Evolutionary conservation across 139 green algal genomes (phyloP), one percentile per base, ranked within the genome.

Genomic region (Picochlorum sp.): DNA sequence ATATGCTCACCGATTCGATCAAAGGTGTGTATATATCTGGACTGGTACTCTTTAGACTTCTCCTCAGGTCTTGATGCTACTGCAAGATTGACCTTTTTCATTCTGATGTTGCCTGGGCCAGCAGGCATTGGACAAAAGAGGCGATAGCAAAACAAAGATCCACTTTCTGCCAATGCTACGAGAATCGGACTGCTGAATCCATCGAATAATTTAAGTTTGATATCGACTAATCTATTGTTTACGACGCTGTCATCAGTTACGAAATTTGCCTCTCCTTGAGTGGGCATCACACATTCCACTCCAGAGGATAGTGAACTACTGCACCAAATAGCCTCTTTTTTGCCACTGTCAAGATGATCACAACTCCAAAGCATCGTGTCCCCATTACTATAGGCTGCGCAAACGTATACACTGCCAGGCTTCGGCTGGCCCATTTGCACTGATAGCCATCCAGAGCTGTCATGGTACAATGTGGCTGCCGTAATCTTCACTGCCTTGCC

Each of bases 1-100:
- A 41, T 52, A 7, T 72, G 45, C 49, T 82, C 80, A 2, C 80
- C 81, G 28, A 87, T 37, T 23, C 71, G 54, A 8, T 77, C 56
- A 60, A 88, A 83, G 10, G 56, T 34, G 23, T 57, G 61, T 20
- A 77, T 51, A 34, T 38, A 34, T 59, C n/a, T 54, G 8, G 47
- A 26, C 23, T 57, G 58, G 13, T 59, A 0, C 51, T 59, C 13
- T 10, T 59, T 18, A 15, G 51, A 34, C 21, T 59, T 30, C 18
- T 59, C 51, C 14, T 34, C 9, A 54, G 47, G 8, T 41, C 8
- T 41, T 9, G 34, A 41, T 11, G 34, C 34, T 11, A 11, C 34
- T 41, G 34, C 34, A 41, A 41, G 34, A 0, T 41, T 41, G 34
- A 41, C 34, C 34, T 41, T 41, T 41, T 41, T 41, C 34, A 41